These are phyloP conservation scores for Mediolabrus comicus DNA, from an alignment of 108 stramenopile species.

Conservation along the genomic window DNA sequence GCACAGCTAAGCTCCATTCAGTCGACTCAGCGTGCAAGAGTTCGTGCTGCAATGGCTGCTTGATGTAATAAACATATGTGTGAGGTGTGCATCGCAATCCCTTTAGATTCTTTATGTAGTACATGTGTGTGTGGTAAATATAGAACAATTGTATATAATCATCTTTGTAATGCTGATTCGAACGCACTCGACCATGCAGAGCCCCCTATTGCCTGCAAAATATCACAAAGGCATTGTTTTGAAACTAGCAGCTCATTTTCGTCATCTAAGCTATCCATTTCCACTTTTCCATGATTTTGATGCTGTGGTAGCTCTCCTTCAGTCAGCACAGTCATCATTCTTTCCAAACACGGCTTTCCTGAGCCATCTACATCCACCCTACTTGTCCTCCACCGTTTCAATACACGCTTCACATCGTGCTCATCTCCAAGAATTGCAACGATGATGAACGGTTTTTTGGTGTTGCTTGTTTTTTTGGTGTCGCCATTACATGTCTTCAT, in stretches of 20 bases:
- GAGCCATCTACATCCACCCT: constrained; percentile 75
- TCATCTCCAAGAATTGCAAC: constrained; percentile 55
- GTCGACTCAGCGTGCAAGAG: background rate
- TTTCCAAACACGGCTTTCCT: constrained; percentile 67
- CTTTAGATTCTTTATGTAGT: background rate
- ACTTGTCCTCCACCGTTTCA: constrained; percentile 79
- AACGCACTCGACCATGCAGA: background rate
- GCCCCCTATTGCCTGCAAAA: background rate
- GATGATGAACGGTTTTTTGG: constrained; percentile 49
- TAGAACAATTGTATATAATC: background rate
- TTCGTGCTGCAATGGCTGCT: constrained; percentile 3
- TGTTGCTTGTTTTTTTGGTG: constrained; percentile 4
- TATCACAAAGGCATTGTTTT: background rate
- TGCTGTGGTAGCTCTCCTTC: constrained; percentile 37
- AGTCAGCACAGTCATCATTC: constrained; percentile 62
- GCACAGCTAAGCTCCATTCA: background rate
- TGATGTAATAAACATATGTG: background rate
- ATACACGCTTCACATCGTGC: constrained; percentile 31
- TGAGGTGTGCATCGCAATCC: no score
- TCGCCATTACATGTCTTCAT: constrained; percentile 18
- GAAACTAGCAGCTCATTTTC: background rate
- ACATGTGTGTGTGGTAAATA: background rate
- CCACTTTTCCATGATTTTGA: background rate
- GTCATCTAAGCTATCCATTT: background rate
- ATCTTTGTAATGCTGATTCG: background rate